Evolutionary conservation across 176 grass and related monocot genomes (phyloP), one percentile per base, ranked within the genome.

Genomic region (Triticum dicoccoides): DNA sequence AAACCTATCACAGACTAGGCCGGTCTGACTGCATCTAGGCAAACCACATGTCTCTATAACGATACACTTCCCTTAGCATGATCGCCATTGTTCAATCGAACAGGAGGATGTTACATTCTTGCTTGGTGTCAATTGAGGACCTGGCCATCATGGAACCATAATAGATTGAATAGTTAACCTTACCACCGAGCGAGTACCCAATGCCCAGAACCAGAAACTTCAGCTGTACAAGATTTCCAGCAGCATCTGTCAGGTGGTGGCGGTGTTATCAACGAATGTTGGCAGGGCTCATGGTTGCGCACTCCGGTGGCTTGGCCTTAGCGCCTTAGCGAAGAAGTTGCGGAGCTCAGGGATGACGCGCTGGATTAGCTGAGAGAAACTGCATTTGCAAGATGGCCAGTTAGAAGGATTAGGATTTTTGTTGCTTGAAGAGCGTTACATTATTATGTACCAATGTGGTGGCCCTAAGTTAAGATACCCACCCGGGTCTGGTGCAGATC

Each of bases 281-380:
- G 74, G 65, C 10, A 7, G 42, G n/a, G 12, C 44, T 93, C 66
- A 94, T 45, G 83, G 29, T 12, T 79, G 67, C 30, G 18, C 4
- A 37, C 44, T 84, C 72, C 86, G 85, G 35, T 92, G 80, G 73
- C 90, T 91, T 74, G 94, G 85, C 86, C 69, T 84, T 82, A 99
- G 89, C 17, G 87, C 94, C 74, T 94, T 99, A 61, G 80, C 84
- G 4, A 99, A 89, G 80, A 93, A 97, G 83, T 59, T 92, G 29
- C 94, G 94, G 44, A 99, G 93, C 87, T 97, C 97, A 2, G 97
- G 97, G n/a, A 94, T 92, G 77, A 99, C 88, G 7, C 91, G 87
- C 68, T 97, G 92, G 84, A 96, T 94, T 79, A 99, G 81, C 89
- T 90, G 85, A 21, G 63, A 35, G 76, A 86, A 90, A 77, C 97